A percentile compares a stretch with the other conserved stretches of the same genome.
Conservation (phyloP, 345 rosid species). For the Draba incana region DNA sequence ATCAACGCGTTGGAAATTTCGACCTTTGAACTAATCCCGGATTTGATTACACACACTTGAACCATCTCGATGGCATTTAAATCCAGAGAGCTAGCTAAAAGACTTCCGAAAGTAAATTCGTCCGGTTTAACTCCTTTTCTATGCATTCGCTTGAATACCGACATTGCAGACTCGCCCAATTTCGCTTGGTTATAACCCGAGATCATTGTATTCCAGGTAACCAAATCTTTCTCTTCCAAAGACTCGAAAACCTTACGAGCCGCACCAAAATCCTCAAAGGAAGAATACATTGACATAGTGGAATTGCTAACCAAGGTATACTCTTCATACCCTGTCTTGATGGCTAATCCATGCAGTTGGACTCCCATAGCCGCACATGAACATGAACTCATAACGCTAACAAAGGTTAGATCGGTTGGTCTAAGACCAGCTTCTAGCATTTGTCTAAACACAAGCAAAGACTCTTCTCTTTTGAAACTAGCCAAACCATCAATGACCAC, state of each 20-base stretch:
- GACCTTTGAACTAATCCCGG: conserved; percentile 54
- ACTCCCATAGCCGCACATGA: conserved; percentile 41
- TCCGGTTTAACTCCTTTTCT: conserved; percentile 58
- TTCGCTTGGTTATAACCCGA: conserved; percentile 60
- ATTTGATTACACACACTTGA: conserved; percentile 49
- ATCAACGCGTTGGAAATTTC: conserved; percentile 68
- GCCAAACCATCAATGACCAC: conserved; percentile 71
- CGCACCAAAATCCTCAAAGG: conserved; percentile 45
- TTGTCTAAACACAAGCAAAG: conserved; percentile 45
- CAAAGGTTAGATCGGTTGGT: conserved; percentile 66
- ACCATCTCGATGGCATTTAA: conserved; percentile 53
- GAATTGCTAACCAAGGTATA: conserved; percentile 64
- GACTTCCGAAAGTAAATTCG: conserved; percentile 75
- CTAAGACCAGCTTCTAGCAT: conserved; percentile 55
- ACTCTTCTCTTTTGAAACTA: conserved; percentile 49
- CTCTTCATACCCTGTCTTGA: conserved; percentile 60
- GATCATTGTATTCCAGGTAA: conserved; percentile 81
- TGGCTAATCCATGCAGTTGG: conserved; percentile 55
- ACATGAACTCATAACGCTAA: conserved; percentile 59
- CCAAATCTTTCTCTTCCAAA: conserved; percentile 61
- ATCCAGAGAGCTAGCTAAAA: conserved; percentile 54
- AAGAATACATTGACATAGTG: conserved; percentile 63
- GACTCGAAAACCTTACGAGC: conserved; percentile 50
- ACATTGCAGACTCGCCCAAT: conserved; percentile 46
- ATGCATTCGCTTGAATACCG: conserved; percentile 54